Evolutionary conservation across 306 rosid species (phyloP).

Genomic region (Astragalus membranaceus): DNA sequence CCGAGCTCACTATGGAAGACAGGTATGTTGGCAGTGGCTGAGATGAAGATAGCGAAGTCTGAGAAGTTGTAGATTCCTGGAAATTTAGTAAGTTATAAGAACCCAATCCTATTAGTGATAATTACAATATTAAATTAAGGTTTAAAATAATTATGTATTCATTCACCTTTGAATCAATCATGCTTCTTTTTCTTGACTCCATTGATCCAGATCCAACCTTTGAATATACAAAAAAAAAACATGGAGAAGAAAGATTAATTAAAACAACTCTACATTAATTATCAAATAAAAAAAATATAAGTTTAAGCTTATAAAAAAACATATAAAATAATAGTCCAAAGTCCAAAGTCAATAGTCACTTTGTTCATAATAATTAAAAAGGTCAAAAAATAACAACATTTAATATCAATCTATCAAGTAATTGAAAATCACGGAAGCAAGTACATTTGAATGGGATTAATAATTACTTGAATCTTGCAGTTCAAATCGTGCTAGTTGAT

Average conservation of each 20-base stretch:
- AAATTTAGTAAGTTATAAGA: background rate
- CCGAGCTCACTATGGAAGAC: background rate
- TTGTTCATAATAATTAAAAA: no score
- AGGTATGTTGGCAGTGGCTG: background rate
- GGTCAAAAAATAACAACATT: no score
- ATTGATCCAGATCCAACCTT: background rate
- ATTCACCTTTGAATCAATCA: background rate
- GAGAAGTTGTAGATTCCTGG: background rate
- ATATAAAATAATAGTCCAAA: no score
- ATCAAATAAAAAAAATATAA: background rate
- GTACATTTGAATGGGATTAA: no score
- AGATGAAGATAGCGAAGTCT: background rate
- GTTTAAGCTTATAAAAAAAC: no score
- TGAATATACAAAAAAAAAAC: background rate
- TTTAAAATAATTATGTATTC: background rate
- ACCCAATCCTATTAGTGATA: background rate
- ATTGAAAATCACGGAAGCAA: no score
- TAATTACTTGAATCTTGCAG: no score
- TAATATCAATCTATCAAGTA: no score
- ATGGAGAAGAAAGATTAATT: background rate
- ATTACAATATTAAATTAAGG: background rate
- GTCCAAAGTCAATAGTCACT: no score
- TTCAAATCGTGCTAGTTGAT: no score
- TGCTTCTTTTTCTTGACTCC: background rate
- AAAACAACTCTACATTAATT: background rate